Evolutionary conservation across 2,329 filamentous ascomycete species (phyloP), one percentile per base, ranked within the genome.

Genomic region (Rutstroemia sp.): DNA sequence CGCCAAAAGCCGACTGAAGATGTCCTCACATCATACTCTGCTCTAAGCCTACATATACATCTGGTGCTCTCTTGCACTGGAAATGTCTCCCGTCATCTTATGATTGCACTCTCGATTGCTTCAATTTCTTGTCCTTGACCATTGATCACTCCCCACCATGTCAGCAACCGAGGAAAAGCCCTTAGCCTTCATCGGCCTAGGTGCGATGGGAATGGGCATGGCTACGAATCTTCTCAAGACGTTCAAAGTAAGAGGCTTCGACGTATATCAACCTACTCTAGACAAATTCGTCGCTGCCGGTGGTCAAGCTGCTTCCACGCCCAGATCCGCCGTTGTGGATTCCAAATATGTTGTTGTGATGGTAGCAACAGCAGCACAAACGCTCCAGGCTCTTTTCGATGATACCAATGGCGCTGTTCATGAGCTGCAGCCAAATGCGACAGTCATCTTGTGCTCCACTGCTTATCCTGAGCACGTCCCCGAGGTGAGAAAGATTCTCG

Each of bases 121-220:
- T 2, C 1, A 12, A 5, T 12, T 34, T 34, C 30, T 14, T 34
- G 10, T 1, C 30, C 9, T 34, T 14, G 10, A 14, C 3, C 12
- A 34, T 34, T 34, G 30, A 34, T 34, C 30, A 10, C 10, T 4
- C 4, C 14, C 12, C 10, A 14, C 3, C n/a, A 54, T 54, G 51
- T 34, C 51, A 49, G 38, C 44, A 49, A n/a, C 23, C 14, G 45
- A 49, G 4, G 21, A 48, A 23, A 34, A 45, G 48, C 60, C 0
- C 7, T 37, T 51, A 34, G 62, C 62, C 47, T 65, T 65, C 48
- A 56, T 65, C 2, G 87, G 87, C 75, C 83, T 91, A 3, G 87
- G 87, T 56, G 87, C 87, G 71, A 90, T 90, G 87, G 87, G 87
- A 67, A 87, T 89, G 69, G 87, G 87, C 68, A 90, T 91, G 87